Base-by-base conservation (phyloP, 1,139 yeast genomes). In the Trichomonascaceae sp. region DNA sequence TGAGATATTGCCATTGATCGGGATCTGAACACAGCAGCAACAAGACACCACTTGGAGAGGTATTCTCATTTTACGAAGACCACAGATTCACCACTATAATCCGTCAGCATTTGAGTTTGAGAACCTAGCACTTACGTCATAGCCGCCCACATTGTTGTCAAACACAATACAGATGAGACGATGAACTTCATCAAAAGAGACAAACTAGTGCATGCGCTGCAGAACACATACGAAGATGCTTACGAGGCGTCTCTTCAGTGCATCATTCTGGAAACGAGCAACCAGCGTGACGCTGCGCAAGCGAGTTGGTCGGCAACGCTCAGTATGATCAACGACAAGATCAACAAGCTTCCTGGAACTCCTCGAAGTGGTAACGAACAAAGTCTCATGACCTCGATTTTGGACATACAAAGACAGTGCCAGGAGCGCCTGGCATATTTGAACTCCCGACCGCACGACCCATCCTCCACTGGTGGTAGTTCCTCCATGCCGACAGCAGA, bases 341-440 rank as follows among this genome's bases (percentile, higher is more conserved):
- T 57, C 44, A 49, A 50, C 34, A 42, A 34, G 28, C 40, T 57
- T 23, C 51, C 53, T 22, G 48, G 49, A 29, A 36, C 47, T 4
- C 54, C 56, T n/a, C 41, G 44, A 25, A 42, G 50, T 8, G 45
- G 48, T n/a, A 46, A 47, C 18, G 60, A 57, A 34, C 51, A 52
- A 37, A 44, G 51, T 20, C 42, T 57, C 34, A 46, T 56, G 46
- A 43, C 56, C 27, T 52, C 55, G 30, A 48, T 57, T 35, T 42
- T 48, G 38, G 60, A 56, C 38, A 53, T 57, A 27, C 60, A 57
- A 41, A 49, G 57, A 27, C 61, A 57, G 41, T 57, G 62, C 41
- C 51, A 48, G 29, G 61, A 57, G 34, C 43, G 62, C 17, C 56
- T 57, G 25, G 36, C 43, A 17, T 52, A 47, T 32, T 42, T 56